These are phyloP conservation scores for Podospora anserina DNA, from an alignment of 495 filamentous ascomycete genomes.

Conservation along the genomic window DNA sequence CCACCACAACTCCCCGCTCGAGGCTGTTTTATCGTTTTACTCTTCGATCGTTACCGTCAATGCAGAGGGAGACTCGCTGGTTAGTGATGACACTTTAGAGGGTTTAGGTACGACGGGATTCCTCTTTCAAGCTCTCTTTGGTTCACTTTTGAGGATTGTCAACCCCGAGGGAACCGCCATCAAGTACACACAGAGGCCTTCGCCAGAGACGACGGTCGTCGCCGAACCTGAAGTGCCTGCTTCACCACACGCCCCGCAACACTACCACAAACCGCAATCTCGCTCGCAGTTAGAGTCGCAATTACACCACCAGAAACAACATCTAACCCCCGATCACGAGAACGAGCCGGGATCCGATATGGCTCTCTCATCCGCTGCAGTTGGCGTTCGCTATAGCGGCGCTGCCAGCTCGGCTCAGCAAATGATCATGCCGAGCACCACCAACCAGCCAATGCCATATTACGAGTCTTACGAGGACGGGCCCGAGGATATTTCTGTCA, in stretches of 20 bases:
- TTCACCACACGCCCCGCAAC: not conserved
- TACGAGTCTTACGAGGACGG: constrained; percentile 16
- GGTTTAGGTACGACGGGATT: constrained; percentile 90
- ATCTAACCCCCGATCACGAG: constrained; percentile 13
- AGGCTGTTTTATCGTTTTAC: constrained; percentile 87
- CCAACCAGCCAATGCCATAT: not conserved
- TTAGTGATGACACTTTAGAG: constrained; percentile 83
- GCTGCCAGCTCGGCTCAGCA: constrained; percentile 15
- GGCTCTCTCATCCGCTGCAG: constrained; percentile 17
- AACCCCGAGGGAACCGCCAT: constrained; percentile 29
- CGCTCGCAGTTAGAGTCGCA: not conserved
- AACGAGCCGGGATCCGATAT: constrained; percentile 15
- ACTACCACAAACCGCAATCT: not conserved
- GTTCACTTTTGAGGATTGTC: constrained; percentile 59
- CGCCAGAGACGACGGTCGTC: not conserved
- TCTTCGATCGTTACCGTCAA: constrained; percentile 85
- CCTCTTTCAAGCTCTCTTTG: constrained; percentile 66
- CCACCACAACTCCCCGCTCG: constrained; percentile 64
- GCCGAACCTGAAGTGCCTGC: not conserved
- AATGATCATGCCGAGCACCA: not conserved
- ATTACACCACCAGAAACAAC: constrained; percentile 5
- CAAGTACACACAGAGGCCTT: constrained; percentile 6
- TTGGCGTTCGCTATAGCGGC: constrained; percentile 15
- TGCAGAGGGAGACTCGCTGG: constrained; percentile 87
- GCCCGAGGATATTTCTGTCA: constrained; percentile 27